Percentiles rank a stretch among this genome's conserved stretches.
phyloP scores from a whole-genome alignment of 345 rosid species.

The Limnanthes douglasii region DNA sequence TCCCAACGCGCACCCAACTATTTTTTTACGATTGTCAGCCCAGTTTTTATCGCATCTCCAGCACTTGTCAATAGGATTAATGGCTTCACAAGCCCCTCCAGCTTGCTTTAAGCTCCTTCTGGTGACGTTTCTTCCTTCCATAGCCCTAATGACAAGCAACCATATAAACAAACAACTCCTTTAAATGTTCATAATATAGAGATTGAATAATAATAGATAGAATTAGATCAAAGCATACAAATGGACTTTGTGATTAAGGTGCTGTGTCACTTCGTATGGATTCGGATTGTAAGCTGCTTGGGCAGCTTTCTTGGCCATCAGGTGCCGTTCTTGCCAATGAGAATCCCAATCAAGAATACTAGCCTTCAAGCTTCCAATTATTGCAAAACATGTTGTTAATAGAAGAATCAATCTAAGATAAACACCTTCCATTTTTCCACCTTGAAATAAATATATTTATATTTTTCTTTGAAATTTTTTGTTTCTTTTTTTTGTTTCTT shows the following conservation, averaged over 20 bases:
- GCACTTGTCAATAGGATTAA: slow-evolving; percentile 50
- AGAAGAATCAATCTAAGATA: no score
- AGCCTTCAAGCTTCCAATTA: no score
- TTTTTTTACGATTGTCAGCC: slow-evolving; percentile 20
- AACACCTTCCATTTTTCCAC: no score
- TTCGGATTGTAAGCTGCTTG: slow-evolving; percentile 16
- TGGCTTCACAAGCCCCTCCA: slow-evolving; percentile 24
- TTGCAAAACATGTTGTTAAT: no score
- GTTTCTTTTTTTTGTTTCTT: no score
- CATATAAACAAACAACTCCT: neutral
- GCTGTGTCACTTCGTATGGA: slow-evolving; percentile 13
- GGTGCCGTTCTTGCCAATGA: no score
- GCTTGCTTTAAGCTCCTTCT: slow-evolving; percentile 18
- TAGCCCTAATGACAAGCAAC: slow-evolving; percentile 5
- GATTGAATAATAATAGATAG: neutral
- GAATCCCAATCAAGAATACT: no score
- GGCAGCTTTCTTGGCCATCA: no score
- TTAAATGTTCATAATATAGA: slow-evolving; percentile 6
- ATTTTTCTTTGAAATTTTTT: no score
- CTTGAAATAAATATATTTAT: no score
- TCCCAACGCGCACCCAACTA: slow-evolving; percentile 36
- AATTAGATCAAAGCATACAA: slow-evolving; percentile 13
- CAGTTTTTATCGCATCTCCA: slow-evolving; percentile 49
- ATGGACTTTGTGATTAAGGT: slow-evolving; percentile 10
- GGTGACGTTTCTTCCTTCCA: slow-evolving; percentile 15